These are phyloP conservation scores for Neospermospora avenae DNA, from an alignment of 2,329 filamentous ascomycete genomes.

Conservation along the genomic window DNA sequence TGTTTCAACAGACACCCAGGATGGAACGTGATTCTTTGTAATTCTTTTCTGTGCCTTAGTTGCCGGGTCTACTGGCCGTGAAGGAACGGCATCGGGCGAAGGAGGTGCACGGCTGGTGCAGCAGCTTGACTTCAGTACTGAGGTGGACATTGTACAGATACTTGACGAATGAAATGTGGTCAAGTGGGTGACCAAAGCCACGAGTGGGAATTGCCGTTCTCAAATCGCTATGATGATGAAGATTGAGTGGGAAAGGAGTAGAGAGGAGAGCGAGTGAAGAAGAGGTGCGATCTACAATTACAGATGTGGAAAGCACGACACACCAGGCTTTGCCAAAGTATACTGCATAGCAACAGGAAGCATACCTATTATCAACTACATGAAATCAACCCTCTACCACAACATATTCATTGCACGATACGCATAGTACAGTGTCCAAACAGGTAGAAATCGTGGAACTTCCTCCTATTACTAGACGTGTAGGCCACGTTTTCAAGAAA, in stretches of 20 bases:
- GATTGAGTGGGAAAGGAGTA: background rate
- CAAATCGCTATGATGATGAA: background rate
- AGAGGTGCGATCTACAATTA: background rate
- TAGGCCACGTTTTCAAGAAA: too few species aligned
- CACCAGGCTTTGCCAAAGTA: background rate
- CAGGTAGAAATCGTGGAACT: too few species aligned
- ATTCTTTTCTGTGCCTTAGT: constrained; percentile 1
- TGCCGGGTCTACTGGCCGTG: constrained; percentile 23
- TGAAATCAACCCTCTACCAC: too few species aligned
- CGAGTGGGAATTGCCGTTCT: background rate
- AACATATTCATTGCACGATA: too few species aligned
- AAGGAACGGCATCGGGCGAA: constrained; percentile 31
- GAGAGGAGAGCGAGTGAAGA: background rate
- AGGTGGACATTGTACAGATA: constrained; percentile 4
- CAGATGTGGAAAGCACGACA: background rate
- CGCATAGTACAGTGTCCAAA: too few species aligned
- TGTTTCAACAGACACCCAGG: constrained; percentile 23
- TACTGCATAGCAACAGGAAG: background rate
- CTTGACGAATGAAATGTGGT: constrained; percentile 1
- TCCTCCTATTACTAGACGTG: too few species aligned
- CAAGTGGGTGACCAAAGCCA: background rate
- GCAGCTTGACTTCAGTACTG: constrained; percentile 18
- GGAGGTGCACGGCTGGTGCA: constrained; percentile 31
- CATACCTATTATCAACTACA: background rate
- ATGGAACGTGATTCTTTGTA: constrained; percentile 19